Evolutionary conservation across 495 filamentous ascomycete genomes (phyloP).

Genomic region (Podospora appendiculata): DNA sequence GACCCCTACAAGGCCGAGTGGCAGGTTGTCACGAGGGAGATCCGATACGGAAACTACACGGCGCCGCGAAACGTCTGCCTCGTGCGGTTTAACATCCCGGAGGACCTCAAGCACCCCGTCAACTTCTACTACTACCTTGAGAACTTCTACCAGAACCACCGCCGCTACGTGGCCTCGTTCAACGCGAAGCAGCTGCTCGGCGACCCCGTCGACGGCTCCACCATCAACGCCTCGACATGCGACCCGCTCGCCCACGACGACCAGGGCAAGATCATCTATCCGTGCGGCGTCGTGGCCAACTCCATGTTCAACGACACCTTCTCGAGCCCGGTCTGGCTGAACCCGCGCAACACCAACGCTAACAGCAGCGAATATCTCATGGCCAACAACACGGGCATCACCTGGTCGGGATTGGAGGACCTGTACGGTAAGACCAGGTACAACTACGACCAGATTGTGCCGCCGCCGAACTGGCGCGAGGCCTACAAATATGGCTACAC

Average conservation of each 20-base stretch:
- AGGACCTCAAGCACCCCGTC: conserved; percentile 70
- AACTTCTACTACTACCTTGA: conserved; percentile 90
- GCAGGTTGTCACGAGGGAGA: conserved; percentile 9
- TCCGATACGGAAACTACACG: conserved; percentile 15
- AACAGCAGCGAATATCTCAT: conserved; percentile 53
- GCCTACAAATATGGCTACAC: conserved; percentile 61
- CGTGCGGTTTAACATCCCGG: conserved; percentile 69
- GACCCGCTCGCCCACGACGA: conserved; percentile 58
- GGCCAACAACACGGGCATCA: conserved; percentile 64
- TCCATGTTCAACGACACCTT: conserved; percentile 98
- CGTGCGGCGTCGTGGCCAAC: conserved; percentile 93
- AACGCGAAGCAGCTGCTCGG: conserved; percentile 78
- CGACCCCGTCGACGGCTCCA: conserved; percentile 47
- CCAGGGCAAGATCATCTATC: conserved; percentile 69
- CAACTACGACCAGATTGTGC: conserved; percentile 49
- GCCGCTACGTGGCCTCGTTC: conserved; percentile 87
- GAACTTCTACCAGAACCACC: conserved; percentile 99
- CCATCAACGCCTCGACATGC: conserved; percentile 63
- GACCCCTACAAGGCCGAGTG: conserved; percentile 23
- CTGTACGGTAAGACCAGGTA: conserved; percentile 68
- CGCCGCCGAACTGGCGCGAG: conserved; percentile 77
- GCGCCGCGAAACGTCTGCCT: conserved; percentile 41
- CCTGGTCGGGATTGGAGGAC: conserved; percentile 75
- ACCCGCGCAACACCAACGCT: conserved; percentile 18
- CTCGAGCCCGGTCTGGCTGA: conserved; percentile 46